Percentiles rank a stretch among this genome's conserved stretches.
Conservation (phyloP, 306 rosid species). For the Glycine soja region DNA sequence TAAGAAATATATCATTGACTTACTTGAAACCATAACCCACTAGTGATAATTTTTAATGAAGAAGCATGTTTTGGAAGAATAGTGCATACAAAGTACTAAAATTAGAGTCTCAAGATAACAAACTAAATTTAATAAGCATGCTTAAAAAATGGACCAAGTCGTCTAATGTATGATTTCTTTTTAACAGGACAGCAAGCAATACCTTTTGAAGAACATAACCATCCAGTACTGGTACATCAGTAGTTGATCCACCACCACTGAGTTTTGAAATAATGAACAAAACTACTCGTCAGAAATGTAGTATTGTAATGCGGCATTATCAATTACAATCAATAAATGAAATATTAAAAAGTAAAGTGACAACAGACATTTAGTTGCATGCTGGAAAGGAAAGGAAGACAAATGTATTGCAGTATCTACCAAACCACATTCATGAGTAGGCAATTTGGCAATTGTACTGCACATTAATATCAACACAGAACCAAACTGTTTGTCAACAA, state of each 20-base stretch:
- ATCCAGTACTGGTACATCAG: constrained; percentile 96
- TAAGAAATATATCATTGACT: no score
- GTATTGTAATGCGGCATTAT: not conserved
- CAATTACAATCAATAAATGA: constrained; percentile 34
- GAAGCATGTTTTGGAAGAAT: not conserved
- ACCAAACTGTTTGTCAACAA: constrained; percentile 28
- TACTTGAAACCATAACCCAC: constrained; percentile 7
- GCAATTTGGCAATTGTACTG: not conserved
- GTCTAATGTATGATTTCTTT: constrained; percentile 5
- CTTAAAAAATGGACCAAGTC: not conserved
- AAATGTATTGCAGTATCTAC: not conserved
- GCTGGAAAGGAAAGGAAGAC: constrained; percentile 3
- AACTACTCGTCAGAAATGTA: constrained; percentile 47
- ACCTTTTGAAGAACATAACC: constrained; percentile 99
- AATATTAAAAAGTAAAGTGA: constrained; percentile 6
- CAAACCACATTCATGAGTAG: not conserved
- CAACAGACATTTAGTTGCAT: not conserved
- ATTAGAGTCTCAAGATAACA: not conserved
- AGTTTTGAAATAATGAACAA: constrained; percentile 27
- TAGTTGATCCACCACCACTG: constrained; percentile 98
- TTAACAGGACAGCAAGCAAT: constrained; percentile 24
- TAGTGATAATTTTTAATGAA: not conserved
- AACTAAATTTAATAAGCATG: constrained; percentile 27
- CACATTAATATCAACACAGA: constrained; percentile 23
- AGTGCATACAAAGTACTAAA: not conserved